These are phyloP conservation scores for Delonix regia DNA, from an alignment of 306 rosid species.

Conservation along the genomic window DNA sequence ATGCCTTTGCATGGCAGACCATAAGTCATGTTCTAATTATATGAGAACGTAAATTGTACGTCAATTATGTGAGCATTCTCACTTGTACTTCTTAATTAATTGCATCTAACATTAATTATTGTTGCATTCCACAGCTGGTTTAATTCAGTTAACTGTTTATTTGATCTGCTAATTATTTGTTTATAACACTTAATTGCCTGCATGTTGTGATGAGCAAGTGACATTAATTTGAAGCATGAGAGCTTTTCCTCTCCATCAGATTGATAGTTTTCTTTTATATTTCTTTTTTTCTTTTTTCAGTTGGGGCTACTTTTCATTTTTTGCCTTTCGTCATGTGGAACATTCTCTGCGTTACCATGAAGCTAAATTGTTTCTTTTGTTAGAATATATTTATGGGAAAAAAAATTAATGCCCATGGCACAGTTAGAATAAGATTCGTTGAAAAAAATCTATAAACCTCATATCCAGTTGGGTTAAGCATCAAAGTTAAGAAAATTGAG, in stretches of 20 bases:
- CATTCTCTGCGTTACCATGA: not conserved
- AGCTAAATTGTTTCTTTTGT: not conserved
- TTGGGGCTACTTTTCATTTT: not conserved
- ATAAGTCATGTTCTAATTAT: conserved; percentile 25
- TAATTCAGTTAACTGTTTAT: not conserved
- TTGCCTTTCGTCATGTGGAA: conserved; percentile 29
- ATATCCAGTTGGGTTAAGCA: too few species aligned
- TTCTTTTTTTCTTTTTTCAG: not conserved
- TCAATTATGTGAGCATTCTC: conserved; percentile 13
- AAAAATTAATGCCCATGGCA: not conserved
- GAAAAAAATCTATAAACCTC: too few species aligned
- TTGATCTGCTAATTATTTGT: not conserved
- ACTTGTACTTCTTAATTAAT: conserved; percentile 5
- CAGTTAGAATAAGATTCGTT: not conserved
- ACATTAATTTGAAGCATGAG: not conserved
- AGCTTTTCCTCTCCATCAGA: not conserved
- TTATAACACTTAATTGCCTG: not conserved
- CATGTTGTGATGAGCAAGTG: not conserved
- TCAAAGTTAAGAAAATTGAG: too few species aligned
- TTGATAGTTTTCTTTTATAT: not conserved
- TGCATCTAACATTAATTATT: not conserved
- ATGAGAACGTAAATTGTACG: conserved; percentile 13
- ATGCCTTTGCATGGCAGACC: conserved; percentile 12
- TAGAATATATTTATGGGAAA: too few species aligned
- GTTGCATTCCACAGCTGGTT: not conserved